A percentile compares a stretch with the other conserved stretches of the same genome.
Conservation (phyloP, 2,329 filamentous ascomycete genomes). For the Sclerotinia subarctica region DNA sequence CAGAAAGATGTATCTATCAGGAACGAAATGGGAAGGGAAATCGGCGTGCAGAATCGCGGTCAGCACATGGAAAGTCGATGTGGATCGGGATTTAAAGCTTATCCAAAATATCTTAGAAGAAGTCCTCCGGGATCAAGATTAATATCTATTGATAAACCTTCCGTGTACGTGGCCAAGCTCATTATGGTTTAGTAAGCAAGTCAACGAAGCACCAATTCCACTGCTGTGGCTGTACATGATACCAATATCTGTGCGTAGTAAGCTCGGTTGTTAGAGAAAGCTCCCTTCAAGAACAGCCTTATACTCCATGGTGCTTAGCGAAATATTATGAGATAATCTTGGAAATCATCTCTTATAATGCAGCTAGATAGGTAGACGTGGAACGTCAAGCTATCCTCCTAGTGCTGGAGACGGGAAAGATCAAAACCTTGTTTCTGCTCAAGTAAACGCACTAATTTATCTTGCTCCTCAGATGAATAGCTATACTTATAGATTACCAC, state of each 20-base stretch:
- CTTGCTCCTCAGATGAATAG: too few relatives aligned
- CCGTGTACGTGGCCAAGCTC: not conserved
- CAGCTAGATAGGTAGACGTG: too few relatives aligned
- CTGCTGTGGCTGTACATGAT: not conserved
- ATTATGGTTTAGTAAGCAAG: too few relatives aligned
- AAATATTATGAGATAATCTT: fast-evolving
- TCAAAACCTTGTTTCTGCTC: not conserved
- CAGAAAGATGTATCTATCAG: conserved; percentile 76
- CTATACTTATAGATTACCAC: too few relatives aligned
- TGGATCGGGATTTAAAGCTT: conserved; percentile 62
- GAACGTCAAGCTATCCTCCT: not conserved
- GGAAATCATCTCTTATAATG: not conserved
- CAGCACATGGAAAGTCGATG: conserved; percentile 77
- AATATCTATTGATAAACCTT: not conserved
- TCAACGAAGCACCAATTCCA: not conserved
- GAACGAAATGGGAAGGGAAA: conserved; percentile 71
- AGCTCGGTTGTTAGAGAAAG: not conserved
- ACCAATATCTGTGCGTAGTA: not conserved
- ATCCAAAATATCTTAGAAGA: conserved; percentile 58
- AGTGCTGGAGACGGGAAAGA: not conserved
- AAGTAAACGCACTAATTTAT: not conserved
- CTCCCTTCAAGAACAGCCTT: not conserved
- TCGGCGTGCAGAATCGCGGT: conserved; percentile 81
- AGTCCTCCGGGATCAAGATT: conserved; percentile 7
- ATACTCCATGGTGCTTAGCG: too few relatives aligned